Evolutionary conservation across 225 moss, liverwort and hornwort genomes (phyloP), one percentile per base, ranked within the genome.

Genomic region (Bryum argenteum): DNA sequence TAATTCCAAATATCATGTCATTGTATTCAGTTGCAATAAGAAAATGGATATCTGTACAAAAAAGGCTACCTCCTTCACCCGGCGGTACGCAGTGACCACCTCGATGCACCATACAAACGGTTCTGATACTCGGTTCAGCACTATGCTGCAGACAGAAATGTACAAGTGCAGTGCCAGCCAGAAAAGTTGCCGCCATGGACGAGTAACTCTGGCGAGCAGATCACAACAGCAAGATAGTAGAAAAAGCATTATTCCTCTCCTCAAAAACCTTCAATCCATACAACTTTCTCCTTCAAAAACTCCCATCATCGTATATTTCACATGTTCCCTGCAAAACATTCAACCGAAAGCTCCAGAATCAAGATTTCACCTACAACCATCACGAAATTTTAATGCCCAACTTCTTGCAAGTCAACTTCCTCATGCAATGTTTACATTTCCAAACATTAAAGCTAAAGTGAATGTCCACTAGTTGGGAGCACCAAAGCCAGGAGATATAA

Each of bases 161-260:
- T 88, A 86, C 71, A 90, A 75, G 74, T 85, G 86, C 77, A 88
- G 66, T 23, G 51, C 66, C 57, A 88, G 78, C 90, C 88, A 85
- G 81, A 88, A 80, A 26, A 86, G 76, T 75, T 79, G 88, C 42
- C 88, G 79, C 88, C 88, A 88, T 72, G 82, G 85, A 59, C 80
- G 78, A 56, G 81, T 85, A 45, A 84, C 65, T 75, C 63, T 71
- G 62, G 61, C 70, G 65, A 84, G 20, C 38, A 83, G 53, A 52
- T 82, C 66, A 57, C 69, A 58, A 71, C 74, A 74, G 72, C 81
- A 20, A 38, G 63, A 79, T 38, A 66, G 41, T 58, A 90, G 21
- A 40, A 82, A 74, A 61, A 78, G 70, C 74, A 85, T 63, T 77
- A 83, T 87, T 81, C 71, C 73, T 75, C 40, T 44, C 38, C 61